Evolutionary conservation across 1,139 yeast genomes (phyloP).

Genomic region (Yamadazyma sp.): DNA sequence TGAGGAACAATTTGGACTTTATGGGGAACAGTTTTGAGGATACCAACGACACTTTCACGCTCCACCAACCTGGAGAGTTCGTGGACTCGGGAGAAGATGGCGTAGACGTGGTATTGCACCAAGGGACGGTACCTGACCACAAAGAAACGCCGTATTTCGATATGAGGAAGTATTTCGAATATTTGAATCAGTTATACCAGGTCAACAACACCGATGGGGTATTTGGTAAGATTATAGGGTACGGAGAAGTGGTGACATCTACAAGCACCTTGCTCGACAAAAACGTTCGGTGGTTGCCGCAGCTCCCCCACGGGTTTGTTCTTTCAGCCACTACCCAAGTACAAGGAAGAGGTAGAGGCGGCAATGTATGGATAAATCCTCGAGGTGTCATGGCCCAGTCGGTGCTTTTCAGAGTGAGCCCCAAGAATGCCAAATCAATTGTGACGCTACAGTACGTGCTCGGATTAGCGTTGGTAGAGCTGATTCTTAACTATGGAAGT

Average conservation of each 20-base stretch:
- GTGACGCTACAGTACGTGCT: slow-evolving; percentile 87
- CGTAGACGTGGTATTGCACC: slow-evolving; percentile 40
- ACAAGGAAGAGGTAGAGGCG: slow-evolving; percentile 92
- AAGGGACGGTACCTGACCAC: slow-evolving; percentile 38
- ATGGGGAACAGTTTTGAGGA: slow-evolving; percentile 47
- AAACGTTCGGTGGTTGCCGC: slow-evolving; percentile 57
- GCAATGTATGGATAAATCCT: slow-evolving; percentile 94
- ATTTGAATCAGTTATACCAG: slow-evolving; percentile 33
- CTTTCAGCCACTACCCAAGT: slow-evolving; percentile 82
- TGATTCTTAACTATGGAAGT: slow-evolving; percentile 63
- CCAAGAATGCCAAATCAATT: slow-evolving; percentile 35
- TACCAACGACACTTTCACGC: slow-evolving; percentile 52
- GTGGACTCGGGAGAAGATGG: slow-evolving; percentile 21
- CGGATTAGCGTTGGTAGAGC: slow-evolving; percentile 80
- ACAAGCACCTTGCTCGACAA: slow-evolving; percentile 78
- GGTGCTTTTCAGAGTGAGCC: slow-evolving; percentile 57
- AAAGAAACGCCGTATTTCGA: slow-evolving; percentile 72
- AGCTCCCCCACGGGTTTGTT: slow-evolving; percentile 70
- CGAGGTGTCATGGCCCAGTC: slow-evolving; percentile 88
- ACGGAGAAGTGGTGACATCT: slow-evolving; percentile 89
- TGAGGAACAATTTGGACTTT: slow-evolving; percentile 44
- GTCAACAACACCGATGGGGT: slow-evolving; percentile 25
- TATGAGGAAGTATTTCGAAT: slow-evolving; percentile 52
- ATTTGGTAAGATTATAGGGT: slow-evolving; percentile 65
- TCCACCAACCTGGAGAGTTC: slow-evolving; percentile 31